Base-by-base conservation (phyloP, 1,284 basidiomycete species). In the Entoloma clypeatum region DNA sequence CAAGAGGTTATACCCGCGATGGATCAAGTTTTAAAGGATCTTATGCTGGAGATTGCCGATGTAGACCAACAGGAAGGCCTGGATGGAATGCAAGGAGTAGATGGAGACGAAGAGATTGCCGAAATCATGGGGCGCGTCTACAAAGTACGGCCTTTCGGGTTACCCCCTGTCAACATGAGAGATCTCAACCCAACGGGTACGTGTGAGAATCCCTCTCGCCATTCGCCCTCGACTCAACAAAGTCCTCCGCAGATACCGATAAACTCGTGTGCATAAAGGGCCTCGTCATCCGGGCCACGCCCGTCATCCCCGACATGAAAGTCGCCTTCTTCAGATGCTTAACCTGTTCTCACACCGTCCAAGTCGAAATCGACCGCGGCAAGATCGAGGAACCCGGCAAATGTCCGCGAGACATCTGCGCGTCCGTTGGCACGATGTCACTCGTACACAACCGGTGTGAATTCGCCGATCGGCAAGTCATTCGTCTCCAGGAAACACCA, bases 241-340 rank as follows among this genome's bases (percentile, higher is more conserved):
- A 43, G 34, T 37, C 17, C 17, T 29, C 40, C 39, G 17, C 45
- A 94, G 93, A 97, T 58, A 96, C 94, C 49, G 93, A 97, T 73
- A 95, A 97, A 64, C 82, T 99, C 26, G 88, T 97, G 18, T 86
- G 83, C 38, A 85, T 99, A 67, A 97, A 95, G 60, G 95, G 96
- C 39, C 80, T 99, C 4, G 93, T 99, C 51, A 99, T 99, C 53
- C 89, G 96, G 28, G 91, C 93, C 0, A 98, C 95, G 0, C 92
- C 95, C 3, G 87, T 99, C 57, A 98, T 99, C 44, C 95, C 96
- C 2, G 95, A 99, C 64, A 99, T 99, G 96, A 93, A 92, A 67
- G 77, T 81, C 57, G 95, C 94, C 22, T 99, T 99, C 72, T 99
- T 99, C 81, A 88, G 94, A 34, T 99, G 95, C 67, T 71, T 92